Percentiles rank a stretch among this genome's conserved stretches.
phyloP scores from a whole-genome alignment of 129 eudicot genomes.

The Saussurea involucrata region DNA sequence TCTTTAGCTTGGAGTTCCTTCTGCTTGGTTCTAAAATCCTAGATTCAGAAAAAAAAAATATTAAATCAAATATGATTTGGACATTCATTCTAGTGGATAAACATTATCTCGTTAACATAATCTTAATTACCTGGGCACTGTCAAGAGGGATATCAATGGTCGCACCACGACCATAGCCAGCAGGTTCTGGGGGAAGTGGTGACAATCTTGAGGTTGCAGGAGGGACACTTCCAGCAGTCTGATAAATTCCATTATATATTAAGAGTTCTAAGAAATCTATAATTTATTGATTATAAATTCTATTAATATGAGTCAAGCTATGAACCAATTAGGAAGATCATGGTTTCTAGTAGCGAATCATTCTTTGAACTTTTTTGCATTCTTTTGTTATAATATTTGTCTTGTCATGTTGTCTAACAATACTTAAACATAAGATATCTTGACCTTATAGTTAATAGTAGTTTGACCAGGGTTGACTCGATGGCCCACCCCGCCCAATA shows the following conservation, averaged over 20 bases:
- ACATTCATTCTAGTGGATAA: not conserved
- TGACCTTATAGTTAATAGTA: not conserved
- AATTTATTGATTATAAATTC: not conserved
- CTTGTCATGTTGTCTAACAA: not conserved
- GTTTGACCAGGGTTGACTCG: not conserved
- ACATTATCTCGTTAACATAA: not conserved
- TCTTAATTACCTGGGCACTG: slow-evolving; percentile 45
- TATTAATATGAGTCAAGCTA: too few species aligned
- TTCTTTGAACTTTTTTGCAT: not conserved
- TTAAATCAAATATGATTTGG: not conserved
- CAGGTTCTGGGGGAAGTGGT: slow-evolving; percentile 95
- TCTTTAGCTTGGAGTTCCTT: slow-evolving; percentile 87
- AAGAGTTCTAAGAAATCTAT: not conserved
- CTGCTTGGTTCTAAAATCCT: slow-evolving; percentile 79
- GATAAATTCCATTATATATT: slow-evolving; percentile 17
- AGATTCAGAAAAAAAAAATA: not conserved
- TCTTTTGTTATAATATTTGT: not conserved
- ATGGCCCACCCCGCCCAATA: not conserved
- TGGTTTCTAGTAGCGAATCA: not conserved
- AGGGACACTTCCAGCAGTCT: slow-evolving; percentile 81
- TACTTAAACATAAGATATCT: not conserved
- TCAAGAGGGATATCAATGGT: slow-evolving; percentile 88
- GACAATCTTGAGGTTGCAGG: slow-evolving; percentile 72
- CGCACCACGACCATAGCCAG: slow-evolving; percentile 69
- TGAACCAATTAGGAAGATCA: too few species aligned